A percentile compares a stretch with the other conserved stretches of the same genome.
phyloP scores from a whole-genome alignment of 805 yeast species.

The Henningerozyma blattae region DNA sequence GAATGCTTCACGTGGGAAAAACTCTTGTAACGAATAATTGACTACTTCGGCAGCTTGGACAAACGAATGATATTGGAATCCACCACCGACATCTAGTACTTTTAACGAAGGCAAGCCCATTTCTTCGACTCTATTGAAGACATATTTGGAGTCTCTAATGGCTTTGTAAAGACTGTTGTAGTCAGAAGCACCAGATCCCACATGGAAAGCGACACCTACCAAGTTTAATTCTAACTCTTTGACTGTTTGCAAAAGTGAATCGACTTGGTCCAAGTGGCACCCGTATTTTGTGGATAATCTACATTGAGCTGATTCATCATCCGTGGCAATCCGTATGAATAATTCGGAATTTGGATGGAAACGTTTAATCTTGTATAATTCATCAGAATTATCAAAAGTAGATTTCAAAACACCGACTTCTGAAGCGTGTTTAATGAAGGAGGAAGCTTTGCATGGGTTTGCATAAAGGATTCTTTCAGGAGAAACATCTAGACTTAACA shows the following conservation, averaged over 20 bases:
- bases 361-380: constrained; percentile 58
- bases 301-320: constrained; percentile 80
- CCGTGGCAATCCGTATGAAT: constrained; percentile 75
- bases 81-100: constrained; percentile 86
- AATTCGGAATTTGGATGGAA: constrained; percentile 60
- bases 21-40: constrained; percentile 38
- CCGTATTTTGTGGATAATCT: constrained; percentile 85
- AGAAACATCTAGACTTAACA: constrained; percentile 49
- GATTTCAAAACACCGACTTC: constrained; percentile 48
- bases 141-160: constrained; percentile 50
- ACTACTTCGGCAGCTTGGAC: constrained; percentile 46
- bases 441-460: constrained; percentile 85
- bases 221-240: constrained; percentile 48
- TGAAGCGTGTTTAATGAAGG: constrained; percentile 66
- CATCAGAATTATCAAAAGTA: constrained; percentile 84
- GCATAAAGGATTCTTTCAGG: constrained; percentile 74
- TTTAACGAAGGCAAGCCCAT: constrained; percentile 35
- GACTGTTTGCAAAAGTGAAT: constrained; percentile 48
- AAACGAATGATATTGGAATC: constrained; percentile 61
- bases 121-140: constrained; percentile 41
- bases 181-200: constrained; percentile 88
- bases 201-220: constrained; percentile 87
- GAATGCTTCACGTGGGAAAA: constrained; percentile 40
- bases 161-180: constrained; percentile 56
- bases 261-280: constrained; percentile 46